These are phyloP conservation scores for Diaporthe ilicicola DNA, from an alignment of 2,329 filamentous ascomycete species.

Conservation along the genomic window DNA sequence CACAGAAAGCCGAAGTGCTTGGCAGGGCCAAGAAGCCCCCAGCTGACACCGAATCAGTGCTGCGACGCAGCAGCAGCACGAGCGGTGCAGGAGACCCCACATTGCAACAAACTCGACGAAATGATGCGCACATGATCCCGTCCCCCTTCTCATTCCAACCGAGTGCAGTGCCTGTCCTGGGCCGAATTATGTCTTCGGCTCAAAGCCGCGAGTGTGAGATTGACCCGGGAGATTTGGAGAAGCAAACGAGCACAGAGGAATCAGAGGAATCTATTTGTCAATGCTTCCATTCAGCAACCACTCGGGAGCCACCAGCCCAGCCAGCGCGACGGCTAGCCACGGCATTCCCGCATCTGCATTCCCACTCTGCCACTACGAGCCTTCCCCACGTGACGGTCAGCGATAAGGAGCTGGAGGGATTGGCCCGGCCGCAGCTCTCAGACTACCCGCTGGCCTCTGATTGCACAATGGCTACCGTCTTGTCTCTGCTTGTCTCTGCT, in stretches of 20 bases:
- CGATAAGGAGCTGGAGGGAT: conserved; percentile 32
- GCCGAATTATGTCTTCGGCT: conserved; percentile 1
- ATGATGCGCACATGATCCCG: neutral
- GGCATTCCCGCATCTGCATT: conserved; percentile 26
- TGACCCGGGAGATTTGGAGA: conserved; percentile 17
- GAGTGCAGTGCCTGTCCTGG: neutral
- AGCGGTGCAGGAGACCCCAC: conserved; percentile 1
- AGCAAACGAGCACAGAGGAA: conserved; percentile 5
- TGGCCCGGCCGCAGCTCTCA: conserved; percentile 26
- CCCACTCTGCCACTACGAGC: conserved; percentile 12
- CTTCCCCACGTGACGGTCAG: conserved; percentile 11
- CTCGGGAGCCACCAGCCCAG: neutral
- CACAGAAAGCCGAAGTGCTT: conserved; percentile 33
- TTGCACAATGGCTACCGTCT: conserved; percentile 25
- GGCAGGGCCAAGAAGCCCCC: conserved; percentile 1
- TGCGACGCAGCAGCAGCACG: conserved; percentile 3
- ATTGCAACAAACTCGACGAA: conserved; percentile 8
- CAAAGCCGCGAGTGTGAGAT: conserved; percentile 7
- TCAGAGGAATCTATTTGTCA: conserved; percentile 28
- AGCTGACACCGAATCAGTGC: conserved; percentile 15
- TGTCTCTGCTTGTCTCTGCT: neutral
- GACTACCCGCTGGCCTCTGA: conserved; percentile 14
- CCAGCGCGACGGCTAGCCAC: conserved; percentile 29
- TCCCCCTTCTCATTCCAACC: neutral
- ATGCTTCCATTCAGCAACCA: neutral